Percentiles rank a stretch among this genome's conserved stretches.
phyloP scores from a whole-genome alignment of 148 eudicot genomes.

The Selenicereus undatus region DNA sequence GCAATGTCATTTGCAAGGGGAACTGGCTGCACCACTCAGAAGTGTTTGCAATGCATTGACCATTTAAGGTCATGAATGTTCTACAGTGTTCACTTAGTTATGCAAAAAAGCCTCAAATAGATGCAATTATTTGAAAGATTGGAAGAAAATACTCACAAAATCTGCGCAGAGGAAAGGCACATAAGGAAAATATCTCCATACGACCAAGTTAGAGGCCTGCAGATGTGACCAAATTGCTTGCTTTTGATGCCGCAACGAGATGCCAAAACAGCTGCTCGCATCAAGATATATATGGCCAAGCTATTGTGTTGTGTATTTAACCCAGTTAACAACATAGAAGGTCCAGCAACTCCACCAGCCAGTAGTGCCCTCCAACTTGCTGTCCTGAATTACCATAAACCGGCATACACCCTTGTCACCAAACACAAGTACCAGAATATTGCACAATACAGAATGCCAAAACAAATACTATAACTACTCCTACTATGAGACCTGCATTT shows the following conservation, averaged over 20 bases:
- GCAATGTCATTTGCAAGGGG: not conserved
- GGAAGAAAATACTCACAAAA: conserved; percentile 52
- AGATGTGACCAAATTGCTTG: conserved; percentile 74
- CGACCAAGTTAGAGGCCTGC: conserved; percentile 93
- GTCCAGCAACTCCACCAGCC: conserved; percentile 97
- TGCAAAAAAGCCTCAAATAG: not conserved
- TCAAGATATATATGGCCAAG: conserved; percentile 87
- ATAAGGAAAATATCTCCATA: conserved; percentile 95
- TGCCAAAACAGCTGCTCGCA: conserved; percentile 97
- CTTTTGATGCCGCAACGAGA: conserved; percentile 99
- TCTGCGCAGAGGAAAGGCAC: conserved; percentile 98
- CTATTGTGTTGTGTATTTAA: conserved; percentile 76
- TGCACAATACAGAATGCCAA: not conserved
- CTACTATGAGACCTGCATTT: not conserved
- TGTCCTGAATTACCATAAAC: conserved; percentile 57
- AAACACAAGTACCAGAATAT: not conserved
- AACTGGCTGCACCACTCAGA: not conserved
- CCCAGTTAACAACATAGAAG: conserved; percentile 94
- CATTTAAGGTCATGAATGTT: not conserved
- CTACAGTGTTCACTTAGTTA: not conserved
- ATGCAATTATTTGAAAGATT: not conserved
- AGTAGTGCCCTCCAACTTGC: conserved; percentile 93
- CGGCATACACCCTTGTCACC: not conserved
- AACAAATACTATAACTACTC: not conserved
- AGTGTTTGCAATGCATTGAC: not conserved